phyloP scores from a whole-genome alignment of 257 asterid genomes.

The Forsythia viridissima region DNA sequence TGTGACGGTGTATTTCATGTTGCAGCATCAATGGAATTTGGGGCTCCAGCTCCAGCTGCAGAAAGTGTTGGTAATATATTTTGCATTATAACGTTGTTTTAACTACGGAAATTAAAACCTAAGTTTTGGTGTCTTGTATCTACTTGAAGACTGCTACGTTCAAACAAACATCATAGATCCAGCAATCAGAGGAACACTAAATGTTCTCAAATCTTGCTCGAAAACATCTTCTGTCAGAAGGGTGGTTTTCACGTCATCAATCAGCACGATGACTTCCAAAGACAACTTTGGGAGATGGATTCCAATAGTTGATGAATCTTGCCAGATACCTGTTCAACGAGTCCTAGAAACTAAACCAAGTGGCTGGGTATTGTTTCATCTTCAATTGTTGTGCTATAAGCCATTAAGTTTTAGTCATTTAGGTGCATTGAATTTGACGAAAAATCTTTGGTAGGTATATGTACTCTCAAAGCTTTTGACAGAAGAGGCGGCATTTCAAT shows the following conservation, averaged over 20 bases:
- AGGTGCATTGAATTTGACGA: background rate
- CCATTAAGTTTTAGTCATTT: background rate
- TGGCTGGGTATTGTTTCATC: conserved; percentile 69
- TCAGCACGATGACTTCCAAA: conserved; percentile 83
- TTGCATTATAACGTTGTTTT: background rate
- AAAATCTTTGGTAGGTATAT: conserved; percentile 50
- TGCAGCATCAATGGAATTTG: conserved; percentile 86
- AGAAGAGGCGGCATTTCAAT: conserved; percentile 72
- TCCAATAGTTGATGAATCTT: conserved; percentile 66
- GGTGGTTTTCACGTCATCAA: conserved; percentile 73
- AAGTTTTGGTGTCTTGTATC: conserved; percentile 6
- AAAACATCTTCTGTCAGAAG: conserved; percentile 48
- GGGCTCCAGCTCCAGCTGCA: conserved; percentile 42
- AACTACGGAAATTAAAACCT: background rate
- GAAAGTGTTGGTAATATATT: conserved; percentile 47
- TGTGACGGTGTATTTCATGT: conserved; percentile 85
- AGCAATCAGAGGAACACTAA: conserved; percentile 64
- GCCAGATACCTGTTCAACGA: conserved; percentile 47
- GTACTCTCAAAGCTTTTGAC: conserved; percentile 63
- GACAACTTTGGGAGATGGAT: conserved; percentile 57
- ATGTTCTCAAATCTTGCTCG: conserved; percentile 68
- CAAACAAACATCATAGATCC: conserved; percentile 55
- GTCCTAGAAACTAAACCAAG: conserved; percentile 65
- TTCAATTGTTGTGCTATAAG: background rate
- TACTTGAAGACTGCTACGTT: conserved; percentile 48